phyloP scores from a whole-genome alignment of 2,329 filamentous ascomycete species.

The Neofusicoccum umdonicola region DNA sequence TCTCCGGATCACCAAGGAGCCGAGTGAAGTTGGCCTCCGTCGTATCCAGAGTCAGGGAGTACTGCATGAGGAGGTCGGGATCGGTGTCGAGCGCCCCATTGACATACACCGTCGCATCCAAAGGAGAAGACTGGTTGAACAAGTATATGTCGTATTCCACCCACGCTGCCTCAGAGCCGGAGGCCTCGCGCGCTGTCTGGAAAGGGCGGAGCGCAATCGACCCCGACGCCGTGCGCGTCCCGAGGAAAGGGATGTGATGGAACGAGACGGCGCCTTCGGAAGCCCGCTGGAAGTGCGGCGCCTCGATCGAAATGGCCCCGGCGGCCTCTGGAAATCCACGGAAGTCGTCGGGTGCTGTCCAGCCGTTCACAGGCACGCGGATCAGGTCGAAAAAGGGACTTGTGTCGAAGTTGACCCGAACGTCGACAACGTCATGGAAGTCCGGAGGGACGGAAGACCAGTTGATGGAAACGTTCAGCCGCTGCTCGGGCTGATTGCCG shows the following conservation, averaged over 20 bases:
- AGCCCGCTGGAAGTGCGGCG: slow-evolving; percentile 20
- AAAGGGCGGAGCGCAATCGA: slow-evolving; percentile 14
- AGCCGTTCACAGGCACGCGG: slow-evolving; percentile 23
- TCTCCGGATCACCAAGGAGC: slow-evolving; percentile 21
- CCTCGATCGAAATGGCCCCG: slow-evolving; percentile 26
- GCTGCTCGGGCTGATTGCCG: slow-evolving; percentile 20
- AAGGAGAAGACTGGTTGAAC: slow-evolving; percentile 17
- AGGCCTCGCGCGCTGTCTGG: slow-evolving; percentile 15
- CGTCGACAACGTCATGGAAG: slow-evolving; percentile 22
- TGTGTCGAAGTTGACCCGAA: slow-evolving; percentile 23
- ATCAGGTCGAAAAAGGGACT: slow-evolving; percentile 21
- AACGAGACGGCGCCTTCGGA: not conserved
- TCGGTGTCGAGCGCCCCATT: slow-evolving; percentile 48
- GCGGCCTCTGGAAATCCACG: slow-evolving; percentile 26
- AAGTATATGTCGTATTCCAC: slow-evolving; percentile 23
- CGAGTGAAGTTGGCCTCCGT: slow-evolving; percentile 1
- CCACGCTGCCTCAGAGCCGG: not conserved
- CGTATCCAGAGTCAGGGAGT: slow-evolving; percentile 45
- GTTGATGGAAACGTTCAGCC: slow-evolving; percentile 23
- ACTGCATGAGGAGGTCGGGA: slow-evolving; percentile 45
- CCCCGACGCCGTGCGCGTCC: slow-evolving; percentile 22
- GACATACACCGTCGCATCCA: slow-evolving; percentile 30
- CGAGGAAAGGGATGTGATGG: slow-evolving; percentile 11
- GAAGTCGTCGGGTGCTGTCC: slow-evolving; percentile 21
- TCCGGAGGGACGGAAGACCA: slow-evolving; percentile 19